Conservation (phyloP, 2,329 filamentous ascomycete species). For the Arthrobotrys musiformis region DNA sequence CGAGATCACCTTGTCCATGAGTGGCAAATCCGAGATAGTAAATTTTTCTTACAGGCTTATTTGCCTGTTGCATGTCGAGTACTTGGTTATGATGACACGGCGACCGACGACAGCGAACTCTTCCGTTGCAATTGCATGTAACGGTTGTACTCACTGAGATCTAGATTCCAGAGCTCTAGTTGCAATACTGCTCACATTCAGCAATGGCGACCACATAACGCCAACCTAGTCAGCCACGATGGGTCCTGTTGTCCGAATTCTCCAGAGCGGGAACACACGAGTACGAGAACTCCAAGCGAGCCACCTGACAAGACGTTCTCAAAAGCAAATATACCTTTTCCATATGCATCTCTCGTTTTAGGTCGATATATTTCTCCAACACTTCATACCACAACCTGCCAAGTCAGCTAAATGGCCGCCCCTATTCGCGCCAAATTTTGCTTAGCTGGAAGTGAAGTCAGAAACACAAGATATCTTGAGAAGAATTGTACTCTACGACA, state of each 20-base stretch:
- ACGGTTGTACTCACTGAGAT: conserved; percentile 6
- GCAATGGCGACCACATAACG: conserved; percentile 15
- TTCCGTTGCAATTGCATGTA: conserved; percentile 44
- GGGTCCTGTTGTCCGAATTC: conserved; percentile 23
- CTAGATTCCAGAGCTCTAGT: too few relatives aligned
- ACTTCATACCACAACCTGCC: not conserved
- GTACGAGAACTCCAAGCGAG: conserved; percentile 54
- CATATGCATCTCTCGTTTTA: not conserved
- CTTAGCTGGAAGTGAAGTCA: not conserved
- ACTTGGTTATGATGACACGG: conserved; percentile 32
- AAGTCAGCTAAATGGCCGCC: not conserved
- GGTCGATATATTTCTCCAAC: not conserved
- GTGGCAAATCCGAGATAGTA: conserved; percentile 37
- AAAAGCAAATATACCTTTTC: conserved; percentile 29
- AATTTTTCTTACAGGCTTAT: not conserved
- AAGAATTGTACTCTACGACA: not conserved
- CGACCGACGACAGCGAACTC: conserved; percentile 5
- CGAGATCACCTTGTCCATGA: conserved; percentile 17
- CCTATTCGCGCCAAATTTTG: not conserved
- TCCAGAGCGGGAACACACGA: conserved; percentile 55
- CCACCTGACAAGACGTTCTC: conserved; percentile 20
- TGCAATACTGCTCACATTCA: conserved; percentile 5
- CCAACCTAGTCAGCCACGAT: conserved; percentile 38
- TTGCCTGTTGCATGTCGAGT: not conserved
- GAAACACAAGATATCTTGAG: not conserved